phyloP scores from a whole-genome alignment of 208 protist genomes.

The Acanthamoeba castellanii region DNA sequence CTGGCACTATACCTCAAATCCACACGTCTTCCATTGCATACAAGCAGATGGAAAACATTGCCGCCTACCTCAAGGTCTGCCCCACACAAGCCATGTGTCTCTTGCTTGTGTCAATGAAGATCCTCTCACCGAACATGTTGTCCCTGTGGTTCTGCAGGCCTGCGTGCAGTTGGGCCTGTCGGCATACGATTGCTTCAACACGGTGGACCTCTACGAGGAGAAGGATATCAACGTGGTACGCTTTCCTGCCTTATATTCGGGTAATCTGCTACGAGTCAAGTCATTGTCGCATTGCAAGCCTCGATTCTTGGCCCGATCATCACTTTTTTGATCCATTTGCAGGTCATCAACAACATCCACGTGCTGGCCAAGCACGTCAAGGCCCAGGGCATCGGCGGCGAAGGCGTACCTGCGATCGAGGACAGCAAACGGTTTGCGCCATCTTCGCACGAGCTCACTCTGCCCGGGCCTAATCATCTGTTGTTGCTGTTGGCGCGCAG shows the following conservation, averaged over 20 bases:
- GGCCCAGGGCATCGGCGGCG: not conserved
- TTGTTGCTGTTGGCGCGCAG: not conserved
- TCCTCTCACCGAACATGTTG: conserved; percentile 26
- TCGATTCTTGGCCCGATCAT: no score
- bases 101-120: no score
- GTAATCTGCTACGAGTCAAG: not conserved
- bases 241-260: not conserved
- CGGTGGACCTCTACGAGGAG: conserved; percentile 75
- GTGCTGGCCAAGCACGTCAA: conserved; percentile 73
- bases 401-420: conserved; percentile 70
- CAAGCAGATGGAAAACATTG: conserved; percentile 85
- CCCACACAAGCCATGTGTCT: not conserved
- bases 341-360: conserved; percentile 81
- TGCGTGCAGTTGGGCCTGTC: conserved; percentile 69
- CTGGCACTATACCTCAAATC: conserved; percentile 54
- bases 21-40: conserved; percentile 72
- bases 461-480: not conserved
- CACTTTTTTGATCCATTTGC: not conserved
- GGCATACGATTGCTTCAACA: conserved; percentile 57
- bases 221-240: conserved; percentile 80
- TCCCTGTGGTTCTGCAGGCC: not conserved
- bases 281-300: no score
- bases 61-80: conserved; percentile 73
- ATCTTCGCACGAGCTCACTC: not conserved
- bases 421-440: not conserved